These are phyloP conservation scores for Aegilops bicornis DNA, from an alignment of 176 grass and related monocot genomes.

Conservation along the genomic window DNA sequence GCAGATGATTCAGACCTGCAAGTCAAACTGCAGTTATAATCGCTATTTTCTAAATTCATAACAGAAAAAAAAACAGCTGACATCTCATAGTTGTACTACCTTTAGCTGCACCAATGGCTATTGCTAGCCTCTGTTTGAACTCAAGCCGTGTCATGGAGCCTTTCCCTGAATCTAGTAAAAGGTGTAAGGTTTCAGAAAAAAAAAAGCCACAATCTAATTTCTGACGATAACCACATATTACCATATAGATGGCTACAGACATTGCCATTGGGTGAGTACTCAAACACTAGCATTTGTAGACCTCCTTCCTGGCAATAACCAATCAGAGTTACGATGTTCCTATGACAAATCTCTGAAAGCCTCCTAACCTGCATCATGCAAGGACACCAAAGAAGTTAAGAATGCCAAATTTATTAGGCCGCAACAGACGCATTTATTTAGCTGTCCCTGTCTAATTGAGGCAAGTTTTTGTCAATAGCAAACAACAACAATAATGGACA, in stretches of 20 bases:
- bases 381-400: background rate
- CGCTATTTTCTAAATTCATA: background rate
- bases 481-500: conserved; percentile 24
- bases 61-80: background rate
- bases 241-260: conserved; percentile 81
- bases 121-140: conserved; percentile 92
- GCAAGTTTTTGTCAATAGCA: conserved; percentile 16
- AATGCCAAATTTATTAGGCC: background rate
- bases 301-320: conserved; percentile 95
- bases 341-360: conserved; percentile 71
- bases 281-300: conserved; percentile 89
- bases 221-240: conserved; percentile 32
- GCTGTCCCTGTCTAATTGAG: conserved; percentile 22
- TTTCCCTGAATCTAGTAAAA: conserved; percentile 53
- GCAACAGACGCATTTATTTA: conserved; percentile 40
- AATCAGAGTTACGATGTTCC: conserved; percentile 89
- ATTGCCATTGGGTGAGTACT: conserved; percentile 94
- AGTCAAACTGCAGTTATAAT: conserved; percentile 24
- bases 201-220: background rate
- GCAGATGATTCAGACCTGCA: conserved; percentile 81
- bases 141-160: conserved; percentile 65
- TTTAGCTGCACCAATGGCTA: conserved; percentile 96
- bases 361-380: conserved; percentile 55
- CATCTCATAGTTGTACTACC: conserved; percentile 38
- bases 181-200: conserved; percentile 12